phyloP scores from a whole-genome alignment of 495 filamentous ascomycete species.

The Niebla homalea region DNA sequence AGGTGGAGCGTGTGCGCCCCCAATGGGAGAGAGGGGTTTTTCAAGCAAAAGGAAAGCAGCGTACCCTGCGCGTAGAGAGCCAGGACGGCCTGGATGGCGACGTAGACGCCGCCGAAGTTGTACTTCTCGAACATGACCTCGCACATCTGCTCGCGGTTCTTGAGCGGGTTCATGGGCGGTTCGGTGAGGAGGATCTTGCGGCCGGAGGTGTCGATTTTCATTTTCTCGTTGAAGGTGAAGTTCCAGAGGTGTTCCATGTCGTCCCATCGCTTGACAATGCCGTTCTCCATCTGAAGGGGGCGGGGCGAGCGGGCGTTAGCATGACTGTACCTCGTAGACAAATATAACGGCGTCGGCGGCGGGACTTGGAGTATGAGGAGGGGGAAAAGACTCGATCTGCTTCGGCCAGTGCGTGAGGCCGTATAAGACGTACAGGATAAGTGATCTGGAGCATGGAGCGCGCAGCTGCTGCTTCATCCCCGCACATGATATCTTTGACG shows the following conservation, averaged over 20 bases:
- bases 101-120: constrained; percentile 91
- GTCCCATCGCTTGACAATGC: constrained; percentile 98
- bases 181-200: constrained; percentile 98
- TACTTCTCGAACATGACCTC: constrained; percentile 98
- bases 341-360: too few relatives aligned
- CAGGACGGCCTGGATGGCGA: constrained; percentile 95
- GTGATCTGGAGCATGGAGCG: constrained; percentile 94
- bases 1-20: not conserved
- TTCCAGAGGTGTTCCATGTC: constrained; percentile 99
- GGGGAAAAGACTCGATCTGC: too few relatives aligned
- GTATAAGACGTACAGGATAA: constrained; percentile 56
- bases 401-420: not conserved
- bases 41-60: not conserved
- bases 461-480: constrained; percentile 91
- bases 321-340: too few relatives aligned
- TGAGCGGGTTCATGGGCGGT: constrained; percentile 92
- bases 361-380: too few relatives aligned
- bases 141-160: constrained; percentile 92
- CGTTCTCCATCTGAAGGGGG: constrained; percentile 78
- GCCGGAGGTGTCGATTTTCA: constrained; percentile 78
- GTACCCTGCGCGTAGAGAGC: constrained; percentile 93
- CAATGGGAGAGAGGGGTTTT: not conserved
- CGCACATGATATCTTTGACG: constrained; percentile 99
- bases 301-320: too few relatives aligned
- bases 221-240: constrained; percentile 94